Evolutionary conservation across 108 stramenopile species (phyloP).

Genomic region (Poteriospumella lacustris): DNA sequence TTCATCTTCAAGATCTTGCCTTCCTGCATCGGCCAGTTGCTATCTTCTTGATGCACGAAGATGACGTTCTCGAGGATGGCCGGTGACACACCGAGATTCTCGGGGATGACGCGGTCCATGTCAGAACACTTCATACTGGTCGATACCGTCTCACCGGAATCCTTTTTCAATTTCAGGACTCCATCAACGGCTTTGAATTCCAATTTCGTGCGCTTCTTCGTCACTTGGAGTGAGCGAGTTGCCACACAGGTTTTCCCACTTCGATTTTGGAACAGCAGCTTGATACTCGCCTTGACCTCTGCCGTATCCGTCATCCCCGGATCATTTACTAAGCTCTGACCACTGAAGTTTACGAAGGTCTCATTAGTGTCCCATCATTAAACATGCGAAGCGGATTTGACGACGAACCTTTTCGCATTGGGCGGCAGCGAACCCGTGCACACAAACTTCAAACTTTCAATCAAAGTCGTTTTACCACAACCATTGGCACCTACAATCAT

Average conservation of each 20-base stretch:
- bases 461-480: conserved; percentile 93
- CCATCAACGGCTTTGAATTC: conserved; percentile 85
- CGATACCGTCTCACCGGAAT: conserved; percentile 56
- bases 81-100: conserved; percentile 60
- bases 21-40: conserved; percentile 70
- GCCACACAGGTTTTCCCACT: conserved; percentile 75
- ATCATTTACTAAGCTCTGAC: neutral
- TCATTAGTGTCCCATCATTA: no score
- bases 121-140: conserved; percentile 77
- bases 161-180: conserved; percentile 64
- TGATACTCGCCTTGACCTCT: conserved; percentile 58
- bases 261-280: conserved; percentile 73
- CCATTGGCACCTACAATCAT: conserved; percentile 90
- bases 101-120: conserved; percentile 76
- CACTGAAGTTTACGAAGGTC: neutral
- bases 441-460: conserved; percentile 95
- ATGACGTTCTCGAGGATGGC: conserved; percentile 94
- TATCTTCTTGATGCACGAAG: conserved; percentile 90
- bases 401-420: conserved; percentile 71
- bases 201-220: conserved; percentile 70
- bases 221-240: conserved; percentile 78
- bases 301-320: conserved; percentile 30
- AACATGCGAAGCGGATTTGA: no score
- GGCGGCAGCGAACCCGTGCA: conserved; percentile 88
- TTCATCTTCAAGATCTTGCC: conserved; percentile 92